Base-by-base conservation (phyloP, 2,329 filamentous ascomycete species). In the Alternaria tenuissima region DNA sequence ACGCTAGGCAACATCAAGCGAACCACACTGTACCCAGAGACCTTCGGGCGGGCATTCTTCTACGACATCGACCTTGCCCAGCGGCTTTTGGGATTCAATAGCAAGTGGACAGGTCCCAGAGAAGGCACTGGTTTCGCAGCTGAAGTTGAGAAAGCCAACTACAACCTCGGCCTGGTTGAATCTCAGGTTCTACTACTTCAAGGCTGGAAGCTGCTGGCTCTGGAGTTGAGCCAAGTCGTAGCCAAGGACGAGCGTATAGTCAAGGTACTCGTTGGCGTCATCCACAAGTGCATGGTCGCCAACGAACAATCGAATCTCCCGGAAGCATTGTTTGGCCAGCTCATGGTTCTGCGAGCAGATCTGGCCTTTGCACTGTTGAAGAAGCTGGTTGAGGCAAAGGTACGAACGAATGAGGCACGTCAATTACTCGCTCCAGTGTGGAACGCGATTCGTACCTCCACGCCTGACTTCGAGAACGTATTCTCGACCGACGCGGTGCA, bases 121-220 rank as follows among this genome's bases (percentile, higher is more conserved):
- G 59, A 69, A 56, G 73, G 87, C 55, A 86, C 90, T 70, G 94
- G 94, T 0, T 96, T 96, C 79, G 86, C 87, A 63, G 86, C 87
- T 49, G 95, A 99, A 75, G 90, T 99, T 79, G 87, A 89, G 71
- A 88, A 89, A 62, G 95, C 94, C 42, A 99, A 99, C 77, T 82
- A 91, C 63, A 98, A 99, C 77, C 78, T 99, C 53, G 96, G 94
- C 24, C 83, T 97, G 34, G 93, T 99, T 34, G 93, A 98, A 76
- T 92, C 94, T 24, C 93, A 99, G 81, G 89, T 95, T 66, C 87
- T 88, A 43, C 86, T 99, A 18, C 90, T 97, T 65, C 89, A 92
- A 69, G 91, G 92, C 56, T 98, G 94, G 93, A 94, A 96, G 76
- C 89, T 92, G 60, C 84, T 99, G 8, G 87, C 94, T 14, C 85